phyloP scores from a whole-genome alignment of 257 asterid genomes.

The Craterostigma plantagineum region DNA sequence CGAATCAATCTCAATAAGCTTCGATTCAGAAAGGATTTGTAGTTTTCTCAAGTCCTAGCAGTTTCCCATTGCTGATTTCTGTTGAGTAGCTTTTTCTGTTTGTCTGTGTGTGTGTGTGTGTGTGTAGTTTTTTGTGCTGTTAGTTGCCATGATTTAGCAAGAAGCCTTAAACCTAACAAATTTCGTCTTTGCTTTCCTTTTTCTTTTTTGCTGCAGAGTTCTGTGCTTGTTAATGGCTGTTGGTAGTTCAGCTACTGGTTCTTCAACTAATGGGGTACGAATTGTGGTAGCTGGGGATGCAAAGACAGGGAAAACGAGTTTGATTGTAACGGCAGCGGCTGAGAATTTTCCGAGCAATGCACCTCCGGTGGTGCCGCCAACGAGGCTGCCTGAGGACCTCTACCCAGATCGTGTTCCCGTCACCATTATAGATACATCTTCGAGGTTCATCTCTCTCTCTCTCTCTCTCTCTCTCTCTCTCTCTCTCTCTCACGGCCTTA shows the following conservation, averaged over 20 bases:
- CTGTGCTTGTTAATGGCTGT: conserved; percentile 43
- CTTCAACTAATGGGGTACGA: conserved; percentile 32
- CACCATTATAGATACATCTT: conserved; percentile 83
- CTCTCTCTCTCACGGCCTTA: neutral
- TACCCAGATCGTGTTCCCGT: conserved; percentile 87
- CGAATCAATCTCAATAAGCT: conserved; percentile 7
- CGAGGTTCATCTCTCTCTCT: no score
- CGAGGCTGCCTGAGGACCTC: conserved; percentile 79
- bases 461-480: conserved; percentile 1
- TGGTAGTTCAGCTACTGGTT: conserved; percentile 36
- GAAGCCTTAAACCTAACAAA: no score
- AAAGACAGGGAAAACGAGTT: conserved; percentile 83
- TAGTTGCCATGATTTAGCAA: neutral
- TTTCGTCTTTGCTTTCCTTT: no score
- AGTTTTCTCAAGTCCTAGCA: no score
- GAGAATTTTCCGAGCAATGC: conserved; percentile 44
- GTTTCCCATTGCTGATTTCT: no score
- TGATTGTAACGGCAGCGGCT: conserved; percentile 77
- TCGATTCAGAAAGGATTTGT: no score
- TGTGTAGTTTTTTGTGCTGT: no score
- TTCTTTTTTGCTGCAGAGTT: conserved; percentile 6
- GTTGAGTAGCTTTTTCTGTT: no score
- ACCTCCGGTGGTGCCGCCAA: conserved; percentile 76
- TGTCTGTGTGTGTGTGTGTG: conserved; percentile 4
- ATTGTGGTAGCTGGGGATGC: conserved; percentile 96